Evolutionary conservation across 495 filamentous ascomycete genomes (phyloP), one percentile per base, ranked within the genome.

Genomic region (Bacidia gigantensis): DNA sequence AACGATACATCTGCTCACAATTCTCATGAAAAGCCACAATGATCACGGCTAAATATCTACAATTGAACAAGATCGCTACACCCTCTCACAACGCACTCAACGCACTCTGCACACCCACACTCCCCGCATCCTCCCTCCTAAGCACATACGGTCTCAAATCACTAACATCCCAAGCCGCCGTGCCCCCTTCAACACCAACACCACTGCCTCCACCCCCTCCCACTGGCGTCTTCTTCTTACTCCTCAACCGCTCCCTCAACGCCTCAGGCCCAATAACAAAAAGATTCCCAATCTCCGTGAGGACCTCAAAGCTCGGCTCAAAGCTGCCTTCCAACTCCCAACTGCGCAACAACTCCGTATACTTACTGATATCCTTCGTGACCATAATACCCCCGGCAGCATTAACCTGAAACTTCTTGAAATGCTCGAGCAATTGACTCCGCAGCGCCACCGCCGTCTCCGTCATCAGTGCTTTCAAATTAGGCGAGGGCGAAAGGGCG

Each of bases 191-290:
- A 65, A 73, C 79, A 71, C 74, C 58, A 18, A 43, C 55, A 12
- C 54, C 60, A 3, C 45, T 54, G n/a, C 50, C 60, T 12, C 58
- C 56, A 9, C 67, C 65, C 23, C 61, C 59, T 57, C 58, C 46
- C 54, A 66, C 38, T 9, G 41, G 9, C 41, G 41, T 17, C 14
- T 22, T 22, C 32, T 39, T 39, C 46, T 49, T 64, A 26, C 72
- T 76, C 54, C 82, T 78, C 62, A 95, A 69, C 49, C 87, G 73
- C 69, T 95, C 89, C 42, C 82, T 74, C 51, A 96, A 68, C 26
- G 88, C 89, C 69, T 96, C 89, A 11, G 84, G 80, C 18, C 87
- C 86, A 67, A 97, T 87, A 39, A 97, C 92, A 62, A 97, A 99
- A 44, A 99, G 67, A 65, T 87, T 95, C n/a, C 87, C 90, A 53